A percentile compares a stretch with the other conserved stretches of the same genome.
These are phyloP conservation scores for Gaertneriomyces sp. DNA, from an alignment of 192 early-diverging fungal genomes.

Conservation along the genomic window DNA sequence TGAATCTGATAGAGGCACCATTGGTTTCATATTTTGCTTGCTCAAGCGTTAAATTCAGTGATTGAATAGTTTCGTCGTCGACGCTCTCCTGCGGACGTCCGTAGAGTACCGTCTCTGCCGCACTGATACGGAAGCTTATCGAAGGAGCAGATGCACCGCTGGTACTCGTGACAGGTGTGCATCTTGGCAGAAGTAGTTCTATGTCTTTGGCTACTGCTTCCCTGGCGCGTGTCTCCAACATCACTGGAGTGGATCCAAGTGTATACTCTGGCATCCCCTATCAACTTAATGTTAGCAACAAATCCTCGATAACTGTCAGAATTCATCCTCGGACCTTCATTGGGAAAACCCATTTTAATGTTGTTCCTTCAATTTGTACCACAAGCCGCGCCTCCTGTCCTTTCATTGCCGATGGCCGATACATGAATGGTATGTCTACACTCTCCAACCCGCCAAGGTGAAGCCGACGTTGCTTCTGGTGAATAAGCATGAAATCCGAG, in stretches of 20 bases:
- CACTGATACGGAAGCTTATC: too few relatives aligned
- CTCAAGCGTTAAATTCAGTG: not conserved
- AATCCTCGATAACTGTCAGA: not conserved
- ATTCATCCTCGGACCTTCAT: constrained; percentile 32
- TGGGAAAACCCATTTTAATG: constrained; percentile 47
- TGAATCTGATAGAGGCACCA: not conserved
- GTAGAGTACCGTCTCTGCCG: too few relatives aligned
- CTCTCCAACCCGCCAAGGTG: constrained; percentile 38
- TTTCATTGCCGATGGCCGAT: constrained; percentile 38
- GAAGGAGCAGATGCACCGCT: too few relatives aligned
- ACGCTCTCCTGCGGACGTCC: not conserved
- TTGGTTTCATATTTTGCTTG: not conserved
- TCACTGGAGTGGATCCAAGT: not conserved
- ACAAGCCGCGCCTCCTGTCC: constrained; percentile 31
- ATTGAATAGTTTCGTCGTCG: not conserved
- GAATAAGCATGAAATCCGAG: constrained; percentile 35
- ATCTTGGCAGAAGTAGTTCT: constrained; percentile 20
- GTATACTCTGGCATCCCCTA: constrained; percentile 39
- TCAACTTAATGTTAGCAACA: not conserved
- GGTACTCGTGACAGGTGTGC: not conserved
- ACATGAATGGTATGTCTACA: constrained; percentile 46
- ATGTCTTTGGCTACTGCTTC: constrained; percentile 33
- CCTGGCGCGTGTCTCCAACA: constrained; percentile 31
- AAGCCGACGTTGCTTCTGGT: constrained; percentile 24
- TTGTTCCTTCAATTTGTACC: constrained; percentile 39